Base-by-base conservation (phyloP, 2,329 filamentous ascomycete genomes). In the Diplocarpon mali region DNA sequence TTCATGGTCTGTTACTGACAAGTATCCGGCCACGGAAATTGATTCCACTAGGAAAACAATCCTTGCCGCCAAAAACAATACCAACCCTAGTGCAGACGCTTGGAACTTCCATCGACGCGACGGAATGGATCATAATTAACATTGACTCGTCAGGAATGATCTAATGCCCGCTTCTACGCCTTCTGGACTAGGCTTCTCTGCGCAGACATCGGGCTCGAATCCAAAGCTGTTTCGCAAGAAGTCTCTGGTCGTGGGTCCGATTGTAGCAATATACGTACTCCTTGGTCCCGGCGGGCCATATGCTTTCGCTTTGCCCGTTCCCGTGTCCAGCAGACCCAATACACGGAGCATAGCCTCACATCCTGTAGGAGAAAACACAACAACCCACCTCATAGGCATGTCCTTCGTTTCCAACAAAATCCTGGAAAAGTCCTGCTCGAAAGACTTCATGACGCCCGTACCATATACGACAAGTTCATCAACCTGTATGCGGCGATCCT, bases 161-260 rank as follows among this genome's bases (percentile, higher is more conserved):
- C 14, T 50, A 35, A 95, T 90, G 0, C 74, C 86, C 36, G 77
- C 68, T 52, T 75, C 70, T 1, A 96, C 67, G 0, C 89, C 89
- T 57, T 90, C 79, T 0, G 89, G 85, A 61, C 77, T 94, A 1
- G 92, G 92, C 57, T 72, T 81, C 57, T 76, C 76, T 1, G 92
- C 85, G 63, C 83, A 93, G n/a, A 85, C 83, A 60, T 90, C 80
- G 1, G 85, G 78, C 55, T 78, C 71, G 51, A 80, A 83, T 1
- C 67, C 75, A 61, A 87, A 86, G 1, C 69, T 72, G 15, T 70
- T 67, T 13, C 68, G 61, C 36, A 98, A 66, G 64, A 86, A 80
- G 54, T 88, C 79, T 51, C 81, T 73, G 10, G 92, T 98, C 14
- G 92, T 98, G 11, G 92, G 90, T 0, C 92, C 92, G 63, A 98